Base-by-base conservation (phyloP, 2,329 filamentous ascomycete species). In the Pleochaeta shiraiana region DNA sequence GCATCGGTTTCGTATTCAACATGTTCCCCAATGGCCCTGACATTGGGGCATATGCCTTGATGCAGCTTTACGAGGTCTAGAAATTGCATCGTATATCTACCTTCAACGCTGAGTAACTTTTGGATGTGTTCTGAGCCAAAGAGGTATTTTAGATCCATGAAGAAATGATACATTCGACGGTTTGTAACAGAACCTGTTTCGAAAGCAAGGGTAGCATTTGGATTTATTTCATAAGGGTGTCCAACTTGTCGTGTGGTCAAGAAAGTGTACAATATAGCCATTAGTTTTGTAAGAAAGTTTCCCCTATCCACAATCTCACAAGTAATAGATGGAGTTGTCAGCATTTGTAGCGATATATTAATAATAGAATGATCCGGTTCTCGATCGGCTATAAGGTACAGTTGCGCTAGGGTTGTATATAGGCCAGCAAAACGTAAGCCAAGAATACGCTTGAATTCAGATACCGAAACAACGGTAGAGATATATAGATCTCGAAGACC, bases 311-410 rank as follows among this genome's bases (percentile, higher is more conserved):
- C 90, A 62, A 97, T 88, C 75, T 98, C 95, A 55, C 90, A 88
- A 0, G 92, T 97, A 68, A 98, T 97, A 0, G 92, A 95, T 1
- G 93, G 91, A 0, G 93, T 96, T 0, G 93, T 98, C 67, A 98
- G 78, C 83, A 98, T 95, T 73, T 98, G 93, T 33, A 97, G 78
- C 4, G 92, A 97, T 43, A 98, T 82, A 72, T 96, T 96, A 78
- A 98, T 95, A 72, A 98, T 97, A 12, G 92, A 97, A 74, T 97
- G 92, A 71, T 98, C 93, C 1, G 93, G 93, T 73, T 98, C 93
- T 68, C 93, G 82, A 72, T 98, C 93, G 16, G 92, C 92, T 68
- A 98, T 93, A 33, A 98, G 81, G 73, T 97, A 98, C 3, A 98
- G 78, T 73, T 98, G 92, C 4, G 93, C 91, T 60, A 98, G 77